Conservation (phyloP, 2,329 filamentous ascomycete genomes). For the Trichoderma sp. region DNA sequence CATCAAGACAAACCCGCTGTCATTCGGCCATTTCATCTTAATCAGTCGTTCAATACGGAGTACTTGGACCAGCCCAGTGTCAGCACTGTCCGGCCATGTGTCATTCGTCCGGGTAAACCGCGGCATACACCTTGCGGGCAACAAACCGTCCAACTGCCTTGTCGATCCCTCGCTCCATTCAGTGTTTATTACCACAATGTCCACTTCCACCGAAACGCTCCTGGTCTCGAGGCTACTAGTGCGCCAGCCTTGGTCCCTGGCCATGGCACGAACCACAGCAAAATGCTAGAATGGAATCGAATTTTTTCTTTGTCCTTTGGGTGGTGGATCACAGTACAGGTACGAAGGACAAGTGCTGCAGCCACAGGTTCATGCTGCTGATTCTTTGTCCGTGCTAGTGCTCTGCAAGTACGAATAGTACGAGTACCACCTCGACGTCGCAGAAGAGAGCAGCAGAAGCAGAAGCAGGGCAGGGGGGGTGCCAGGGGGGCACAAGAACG, state of each 20-base stretch:
- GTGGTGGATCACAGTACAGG: conserved; percentile 5
- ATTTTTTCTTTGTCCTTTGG: background rate
- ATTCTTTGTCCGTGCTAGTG: background rate
- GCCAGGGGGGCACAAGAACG: conserved; percentile 1
- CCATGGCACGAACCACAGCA: conserved; percentile 13
- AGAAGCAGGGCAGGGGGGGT: conserved; percentile 1
- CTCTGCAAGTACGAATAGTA: too few species aligned
- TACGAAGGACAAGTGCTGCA: background rate
- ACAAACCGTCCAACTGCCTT: conserved; percentile 7
- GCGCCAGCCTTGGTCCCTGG: conserved; percentile 8
- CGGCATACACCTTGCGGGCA: background rate
- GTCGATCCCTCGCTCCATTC: conserved; percentile 13
- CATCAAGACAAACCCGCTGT: background rate
- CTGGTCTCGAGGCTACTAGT: conserved; percentile 11
- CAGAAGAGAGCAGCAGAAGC: conserved; percentile 2
- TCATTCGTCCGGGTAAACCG: background rate
- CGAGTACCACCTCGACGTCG: conserved; percentile 7
- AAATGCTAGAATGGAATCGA: background rate
- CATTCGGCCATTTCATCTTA: conserved; percentile 10
- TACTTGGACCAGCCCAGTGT: conserved; percentile 2
- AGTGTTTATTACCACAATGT: background rate
- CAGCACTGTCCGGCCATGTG: background rate
- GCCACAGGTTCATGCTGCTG: background rate
- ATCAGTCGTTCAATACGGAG: conserved; percentile 6
- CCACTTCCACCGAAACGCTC: background rate